phyloP scores from a whole-genome alignment of 1,284 basidiomycete species.

The Leccinum laetum region DNA sequence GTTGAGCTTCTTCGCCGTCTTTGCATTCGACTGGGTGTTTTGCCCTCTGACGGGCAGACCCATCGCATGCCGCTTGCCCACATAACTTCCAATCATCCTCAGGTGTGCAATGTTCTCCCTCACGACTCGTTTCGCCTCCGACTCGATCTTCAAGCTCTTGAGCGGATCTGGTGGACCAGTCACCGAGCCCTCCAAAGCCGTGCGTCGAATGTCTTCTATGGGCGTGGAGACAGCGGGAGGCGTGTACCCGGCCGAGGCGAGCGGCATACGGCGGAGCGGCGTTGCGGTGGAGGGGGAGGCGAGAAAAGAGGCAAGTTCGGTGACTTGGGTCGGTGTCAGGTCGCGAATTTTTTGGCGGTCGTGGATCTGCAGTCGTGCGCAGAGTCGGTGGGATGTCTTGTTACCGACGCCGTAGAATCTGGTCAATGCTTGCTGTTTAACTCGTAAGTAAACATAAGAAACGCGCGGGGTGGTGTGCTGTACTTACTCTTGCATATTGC shows the following conservation, averaged over 20 bases:
- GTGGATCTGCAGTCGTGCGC: slow-evolving; percentile 88
- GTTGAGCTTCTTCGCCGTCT: slow-evolving; percentile 87
- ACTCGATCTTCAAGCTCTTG: slow-evolving; percentile 76
- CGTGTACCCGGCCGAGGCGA: slow-evolving; percentile 54
- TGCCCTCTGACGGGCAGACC: slow-evolving; percentile 89
- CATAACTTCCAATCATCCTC: slow-evolving; percentile 87
- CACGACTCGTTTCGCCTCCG: slow-evolving; percentile 77
- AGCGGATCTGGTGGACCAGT: slow-evolving; percentile 52
- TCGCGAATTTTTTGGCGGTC: slow-evolving; percentile 75
- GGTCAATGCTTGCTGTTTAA: slow-evolving; percentile 77
- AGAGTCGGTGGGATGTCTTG: slow-evolving; percentile 74
- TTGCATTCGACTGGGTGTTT: slow-evolving; percentile 84
- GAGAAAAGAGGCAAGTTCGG: slow-evolving; percentile 83
- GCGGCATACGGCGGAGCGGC: slow-evolving; percentile 59
- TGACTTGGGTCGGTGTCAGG: slow-evolving; percentile 80
- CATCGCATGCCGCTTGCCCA: slow-evolving; percentile 87
- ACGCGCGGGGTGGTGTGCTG: neutral
- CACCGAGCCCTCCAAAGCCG: slow-evolving; percentile 23
- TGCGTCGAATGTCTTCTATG: slow-evolving; percentile 39
- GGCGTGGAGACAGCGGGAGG: slow-evolving; percentile 48
- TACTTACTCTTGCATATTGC: slow-evolving; percentile 63
- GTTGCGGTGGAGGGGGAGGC: slow-evolving; percentile 78
- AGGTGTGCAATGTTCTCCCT: slow-evolving; percentile 90
- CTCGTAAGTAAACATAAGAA: slow-evolving; percentile 5
- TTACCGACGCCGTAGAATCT: slow-evolving; percentile 84